Conservation (phyloP, 148 eudicot genomes). For the Oxyria digyna region DNA sequence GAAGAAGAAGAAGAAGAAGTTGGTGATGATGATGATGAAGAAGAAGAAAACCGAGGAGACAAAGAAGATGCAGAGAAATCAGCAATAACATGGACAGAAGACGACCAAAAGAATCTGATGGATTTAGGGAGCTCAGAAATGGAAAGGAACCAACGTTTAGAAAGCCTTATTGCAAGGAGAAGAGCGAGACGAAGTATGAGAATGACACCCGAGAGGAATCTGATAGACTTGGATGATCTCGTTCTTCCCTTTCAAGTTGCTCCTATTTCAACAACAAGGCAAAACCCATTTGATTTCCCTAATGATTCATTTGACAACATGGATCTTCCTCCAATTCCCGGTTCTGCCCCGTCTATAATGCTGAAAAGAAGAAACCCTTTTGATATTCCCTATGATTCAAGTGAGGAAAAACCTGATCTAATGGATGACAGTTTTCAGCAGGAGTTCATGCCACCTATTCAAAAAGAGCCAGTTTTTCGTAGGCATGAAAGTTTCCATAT, state of each 20-base stretch:
- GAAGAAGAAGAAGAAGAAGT: constrained; percentile 37
- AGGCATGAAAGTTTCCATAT: constrained; percentile 59
- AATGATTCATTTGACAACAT: constrained; percentile 39
- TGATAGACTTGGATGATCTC: constrained; percentile 55
- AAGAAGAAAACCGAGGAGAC: constrained; percentile 20
- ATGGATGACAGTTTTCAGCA: constrained; percentile 46
- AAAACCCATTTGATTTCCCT: constrained; percentile 55
- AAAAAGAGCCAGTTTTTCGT: constrained; percentile 42
- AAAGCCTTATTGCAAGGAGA: constrained; percentile 62
- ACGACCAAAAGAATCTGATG: constrained; percentile 78
- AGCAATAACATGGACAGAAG: constrained; percentile 66
- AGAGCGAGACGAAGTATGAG: constrained; percentile 37
- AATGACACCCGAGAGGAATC: constrained; percentile 37
- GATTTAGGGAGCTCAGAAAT: constrained; percentile 63
- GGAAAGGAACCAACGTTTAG: constrained; percentile 65
- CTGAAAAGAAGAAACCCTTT: constrained; percentile 50
- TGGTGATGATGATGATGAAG: constrained; percentile 40
- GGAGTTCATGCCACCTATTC: constrained; percentile 33
- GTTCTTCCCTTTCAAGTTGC: constrained; percentile 44
- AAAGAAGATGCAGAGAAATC: constrained; percentile 32
- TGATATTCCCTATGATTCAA: constrained; percentile 75
- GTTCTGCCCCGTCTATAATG: constrained; percentile 68
- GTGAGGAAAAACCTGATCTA: constrained; percentile 75
- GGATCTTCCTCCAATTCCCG: constrained; percentile 67
- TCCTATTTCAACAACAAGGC: constrained; percentile 45